Percentiles rank a stretch among this genome's conserved stretches.
These are phyloP conservation scores for Diutina ranongensis DNA, from an alignment of 1,139 yeast species.

Conservation along the genomic window DNA sequence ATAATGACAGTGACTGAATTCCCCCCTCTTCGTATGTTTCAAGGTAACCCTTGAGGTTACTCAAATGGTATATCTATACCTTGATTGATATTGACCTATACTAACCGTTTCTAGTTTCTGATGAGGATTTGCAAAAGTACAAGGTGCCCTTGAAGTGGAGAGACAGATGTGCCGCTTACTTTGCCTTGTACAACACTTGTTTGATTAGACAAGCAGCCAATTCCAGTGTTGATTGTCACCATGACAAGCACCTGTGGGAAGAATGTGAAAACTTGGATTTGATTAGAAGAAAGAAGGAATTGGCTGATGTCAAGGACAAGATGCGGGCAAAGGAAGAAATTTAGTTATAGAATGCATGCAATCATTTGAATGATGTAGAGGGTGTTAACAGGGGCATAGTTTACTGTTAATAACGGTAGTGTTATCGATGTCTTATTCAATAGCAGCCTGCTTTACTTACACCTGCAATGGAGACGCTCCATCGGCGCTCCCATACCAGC, in stretches of 20 bases:
- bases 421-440: neutral
- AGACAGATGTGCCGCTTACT: conserved; percentile 75
- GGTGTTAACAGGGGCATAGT: neutral
- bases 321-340: conserved; percentile 14
- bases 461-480: too few relatives aligned
- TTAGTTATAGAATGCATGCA: neutral
- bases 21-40: conserved; percentile 45
- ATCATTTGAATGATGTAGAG: neutral
- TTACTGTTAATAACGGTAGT: neutral
- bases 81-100: too few relatives aligned
- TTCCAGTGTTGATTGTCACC: conserved; percentile 48
- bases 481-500: too few relatives aligned
- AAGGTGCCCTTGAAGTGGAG: conserved; percentile 75
- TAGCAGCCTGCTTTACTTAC: too few relatives aligned
- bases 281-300: conserved; percentile 68
- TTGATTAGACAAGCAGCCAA: conserved; percentile 37
- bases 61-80: too few relatives aligned
- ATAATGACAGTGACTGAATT: conserved; percentile 35
- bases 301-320: conserved; percentile 43
- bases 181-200: conserved; percentile 45
- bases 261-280: conserved; percentile 79
- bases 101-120: conserved; percentile 43
- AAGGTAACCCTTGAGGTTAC: too few relatives aligned
- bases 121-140: conserved; percentile 75
- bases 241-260: conserved; percentile 77